Evolutionary conservation across 164 flowering plant genomes (phyloP).

Genomic region (Magnolia officinalis): DNA sequence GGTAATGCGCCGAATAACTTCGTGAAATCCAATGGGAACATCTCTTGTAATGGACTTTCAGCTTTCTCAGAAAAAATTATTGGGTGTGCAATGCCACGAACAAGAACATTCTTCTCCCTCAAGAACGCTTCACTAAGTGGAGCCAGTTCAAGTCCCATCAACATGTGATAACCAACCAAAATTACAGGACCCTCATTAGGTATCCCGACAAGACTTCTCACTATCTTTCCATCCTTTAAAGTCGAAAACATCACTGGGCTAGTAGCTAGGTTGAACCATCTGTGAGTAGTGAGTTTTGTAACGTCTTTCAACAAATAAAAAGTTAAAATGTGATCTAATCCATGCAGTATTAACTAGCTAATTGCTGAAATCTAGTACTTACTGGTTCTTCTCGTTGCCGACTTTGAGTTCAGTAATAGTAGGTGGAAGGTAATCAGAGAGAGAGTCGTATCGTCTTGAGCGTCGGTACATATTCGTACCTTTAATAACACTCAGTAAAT

Average conservation of each 20-base stretch:
- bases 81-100: constrained; percentile 87
- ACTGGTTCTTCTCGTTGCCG: constrained; percentile 15
- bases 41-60: constrained; percentile 29
- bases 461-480: constrained; percentile 69
- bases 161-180: constrained; percentile 88
- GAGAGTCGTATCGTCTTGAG: constrained; percentile 48
- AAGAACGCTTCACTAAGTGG: constrained; percentile 59
- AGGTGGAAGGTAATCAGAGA: constrained; percentile 75
- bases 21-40: constrained; percentile 36
- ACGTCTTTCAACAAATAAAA: neutral
- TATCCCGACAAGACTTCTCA: constrained; percentile 76
- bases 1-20: constrained; percentile 77
- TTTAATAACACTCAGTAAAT: constrained; percentile 70
- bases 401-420: constrained; percentile 50
- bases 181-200: constrained; percentile 88
- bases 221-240: constrained; percentile 72
- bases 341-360: no score
- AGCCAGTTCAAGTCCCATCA: constrained; percentile 68
- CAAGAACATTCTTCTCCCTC: constrained; percentile 58
- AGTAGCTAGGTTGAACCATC: constrained; percentile 37
- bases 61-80: constrained; percentile 28
- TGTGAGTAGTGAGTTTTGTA: constrained; percentile 24
- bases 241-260: constrained; percentile 78
- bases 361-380: no score
- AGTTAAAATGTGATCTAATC: neutral